phyloP scores from a whole-genome alignment of 306 rosid species.

The Neltuma alba region DNA sequence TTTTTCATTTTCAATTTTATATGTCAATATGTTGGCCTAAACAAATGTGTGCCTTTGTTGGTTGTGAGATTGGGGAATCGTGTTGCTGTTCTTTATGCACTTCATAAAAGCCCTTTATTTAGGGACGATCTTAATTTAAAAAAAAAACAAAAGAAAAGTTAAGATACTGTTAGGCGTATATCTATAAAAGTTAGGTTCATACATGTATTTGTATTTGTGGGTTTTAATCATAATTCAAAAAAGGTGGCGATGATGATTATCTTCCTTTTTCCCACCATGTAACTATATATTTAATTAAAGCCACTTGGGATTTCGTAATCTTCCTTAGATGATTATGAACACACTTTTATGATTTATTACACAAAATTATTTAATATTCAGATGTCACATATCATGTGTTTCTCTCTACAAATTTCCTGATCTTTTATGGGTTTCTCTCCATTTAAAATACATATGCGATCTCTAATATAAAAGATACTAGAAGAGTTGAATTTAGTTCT shows the following conservation, averaged over 20 bases:
- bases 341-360: neutral
- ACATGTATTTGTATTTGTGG: neutral
- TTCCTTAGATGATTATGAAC: slow-evolving; percentile 22
- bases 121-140: too few species aligned
- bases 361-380: neutral
- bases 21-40: too few species aligned
- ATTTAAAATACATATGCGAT: too few species aligned
- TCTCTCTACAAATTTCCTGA: neutral
- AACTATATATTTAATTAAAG: neutral
- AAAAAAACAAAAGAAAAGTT: slow-evolving; percentile 20
- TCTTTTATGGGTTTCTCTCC: neutral
- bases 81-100: slow-evolving; percentile 20
- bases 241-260: neutral
- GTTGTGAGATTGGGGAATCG: slow-evolving; percentile 25
- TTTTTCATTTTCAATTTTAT: neutral
- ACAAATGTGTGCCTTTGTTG: neutral
- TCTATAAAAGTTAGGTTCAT: neutral
- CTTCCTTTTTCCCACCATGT: neutral
- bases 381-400: neutral
- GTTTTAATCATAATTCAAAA: neutral
- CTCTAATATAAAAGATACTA: too few species aligned
- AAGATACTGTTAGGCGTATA: slow-evolving; percentile 23
- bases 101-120: neutral
- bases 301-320: slow-evolving; percentile 40
- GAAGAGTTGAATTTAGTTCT: too few species aligned